Base-by-base conservation (phyloP, 208 protist genomes). In the Wallacemonas sp. region DNA sequence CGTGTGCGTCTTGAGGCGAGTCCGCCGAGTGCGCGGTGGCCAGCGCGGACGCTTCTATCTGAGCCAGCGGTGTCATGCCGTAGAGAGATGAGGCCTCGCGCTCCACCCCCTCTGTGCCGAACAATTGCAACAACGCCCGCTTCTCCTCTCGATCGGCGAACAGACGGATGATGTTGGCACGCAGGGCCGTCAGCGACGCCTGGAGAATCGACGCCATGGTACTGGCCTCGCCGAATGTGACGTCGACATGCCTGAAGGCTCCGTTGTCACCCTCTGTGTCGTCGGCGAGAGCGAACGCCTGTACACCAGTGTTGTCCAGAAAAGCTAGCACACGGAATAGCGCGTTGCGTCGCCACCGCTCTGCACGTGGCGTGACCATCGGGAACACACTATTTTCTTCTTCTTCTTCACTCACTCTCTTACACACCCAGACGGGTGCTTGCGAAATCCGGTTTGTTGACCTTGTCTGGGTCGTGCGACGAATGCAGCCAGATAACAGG, bases 291-390 rank as follows among this genome's bases (percentile, higher is more conserved):
- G 76, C 71, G 59, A 95, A 93, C 0, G 65, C 24, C 61, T 95
- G 89, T 5, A 79, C 44, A 17, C 83, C 85, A n/a, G 79, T 82
- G 71, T 81, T 84, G 71, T 95, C 89, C 4, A 95, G 74, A 42
- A 95, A 92, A 0, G 82, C 89, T 3, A 95, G 72, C 4, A 93
- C 41, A 19, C 89, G 86, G 69, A 93, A 92, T 1, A 95, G 65
- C 1, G 83, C 66, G 48, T 92, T 87, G 0, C 48, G 27, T n/a
- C 72, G 66, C 77, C 79, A 92, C 41, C 50, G 42, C n/a, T 46
- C 54, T 1, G 64, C 74, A 33, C 68, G 59, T 22, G 26, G 33
- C 19, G 58, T 12, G 41, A 17, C 55, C 46, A 67, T 71, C 10
- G 39, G 2, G 1, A 24, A 27, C 13, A 33, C 3, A n/a, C 10